Base-by-base conservation (phyloP, 2,329 filamentous ascomycete genomes). In the Thermothelomyces thermophilus region DNA sequence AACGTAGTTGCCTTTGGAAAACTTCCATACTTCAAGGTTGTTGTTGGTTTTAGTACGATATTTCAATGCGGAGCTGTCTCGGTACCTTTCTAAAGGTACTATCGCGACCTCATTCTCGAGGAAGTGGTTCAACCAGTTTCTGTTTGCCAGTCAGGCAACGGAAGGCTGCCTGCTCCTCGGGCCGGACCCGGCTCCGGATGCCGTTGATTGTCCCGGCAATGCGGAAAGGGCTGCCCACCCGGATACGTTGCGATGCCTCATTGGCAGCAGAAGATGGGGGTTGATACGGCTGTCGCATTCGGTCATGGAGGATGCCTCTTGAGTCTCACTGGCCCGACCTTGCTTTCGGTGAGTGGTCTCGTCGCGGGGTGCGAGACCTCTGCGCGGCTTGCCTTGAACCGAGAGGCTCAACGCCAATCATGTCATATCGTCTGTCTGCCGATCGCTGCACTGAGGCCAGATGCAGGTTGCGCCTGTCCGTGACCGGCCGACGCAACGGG, bases 201-300 rank as follows among this genome's bases (percentile, higher is more conserved):
- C 37, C 20, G 39, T 31, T 49, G 48, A 45, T 46, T 40, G 51
- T 26, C 40, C 54, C 48, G 24, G 24, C 42, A 19, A 14, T 5
- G 17, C 31, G 51, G 50, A 44, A 47, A 10, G 10, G 48, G 46
- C 35, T 45, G 34, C 26, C 33, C 30, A 40, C 34, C 51, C 24
- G 17, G 31, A 50, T 14, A 50, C 54, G 49, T 52, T 52, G 43
- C 49, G 37, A 13, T 10, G 30, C 16, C 22, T 56, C 46, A 56
- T 56, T 56, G 54, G 49, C 16, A 48, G 43, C 40, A 10, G 17
- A 31, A 35, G 9, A 20, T 9, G 3, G 33, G 41, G 19, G 19
- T 30, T 9, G 37, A 36, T 22, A 37, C 28, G 7, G 5, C 4
- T 9, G n/a, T 26, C 47, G 50, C 50, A 48, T 43, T 20, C 20